Evolutionary conservation across 2,329 filamentous ascomycete genomes (phyloP).

Genomic region (Hymenoscyphus scutula): DNA sequence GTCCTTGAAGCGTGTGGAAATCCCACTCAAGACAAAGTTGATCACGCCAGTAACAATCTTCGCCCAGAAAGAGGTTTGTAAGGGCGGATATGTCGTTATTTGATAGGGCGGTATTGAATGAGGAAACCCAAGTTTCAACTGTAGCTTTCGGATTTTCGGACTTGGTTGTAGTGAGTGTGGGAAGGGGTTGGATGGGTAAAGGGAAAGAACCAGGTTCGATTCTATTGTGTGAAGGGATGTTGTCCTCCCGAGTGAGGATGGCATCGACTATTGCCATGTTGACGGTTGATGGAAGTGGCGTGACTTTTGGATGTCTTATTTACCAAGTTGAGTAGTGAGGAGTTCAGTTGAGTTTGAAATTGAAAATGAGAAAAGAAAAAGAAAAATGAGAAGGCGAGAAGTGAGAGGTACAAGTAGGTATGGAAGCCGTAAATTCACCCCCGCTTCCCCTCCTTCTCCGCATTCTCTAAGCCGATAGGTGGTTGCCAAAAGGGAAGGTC

Average conservation of each 20-base stretch:
- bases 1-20: constrained; percentile 50
- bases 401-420: background rate
- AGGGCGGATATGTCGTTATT: constrained; percentile 38
- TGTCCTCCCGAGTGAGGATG: constrained; percentile 8
- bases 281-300: background rate
- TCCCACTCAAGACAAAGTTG: constrained; percentile 57
- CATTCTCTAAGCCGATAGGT: too few relatives aligned
- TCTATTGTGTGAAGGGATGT: constrained; percentile 26
- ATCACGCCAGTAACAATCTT: constrained; percentile 56
- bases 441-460: background rate
- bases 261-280: constrained; percentile 25
- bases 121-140: constrained; percentile 20
- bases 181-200: constrained; percentile 24
- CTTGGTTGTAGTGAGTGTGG: constrained; percentile 12
- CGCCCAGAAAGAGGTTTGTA: constrained; percentile 42
- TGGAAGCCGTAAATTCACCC: background rate
- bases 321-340: background rate
- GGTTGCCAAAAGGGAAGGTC: background rate
- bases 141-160: constrained; percentile 18
- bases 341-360: background rate
- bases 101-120: constrained; percentile 41
- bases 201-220: constrained; percentile 31
- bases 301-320: background rate
- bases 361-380: background rate
- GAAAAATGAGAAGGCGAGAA: background rate